Evolutionary conservation across 2,329 filamentous ascomycete species (phyloP).

Genomic region (Colletotrichum tofieldiae): DNA sequence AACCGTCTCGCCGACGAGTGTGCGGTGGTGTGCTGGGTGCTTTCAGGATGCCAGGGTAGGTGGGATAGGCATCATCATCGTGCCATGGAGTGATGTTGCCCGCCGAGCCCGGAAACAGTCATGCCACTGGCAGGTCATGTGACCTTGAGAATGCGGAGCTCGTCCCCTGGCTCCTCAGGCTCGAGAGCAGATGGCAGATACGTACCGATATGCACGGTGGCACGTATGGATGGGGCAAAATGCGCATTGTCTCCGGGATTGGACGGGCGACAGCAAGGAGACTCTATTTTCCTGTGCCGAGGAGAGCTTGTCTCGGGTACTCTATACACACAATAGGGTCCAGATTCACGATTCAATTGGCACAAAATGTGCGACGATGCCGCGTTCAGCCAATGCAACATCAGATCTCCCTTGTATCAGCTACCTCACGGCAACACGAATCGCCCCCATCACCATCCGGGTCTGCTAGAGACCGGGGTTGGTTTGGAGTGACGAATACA

Average conservation of each 20-base stretch:
- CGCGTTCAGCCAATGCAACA: slow-evolving; percentile 4
- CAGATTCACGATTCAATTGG: slow-evolving; percentile 17
- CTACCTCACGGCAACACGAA: slow-evolving; percentile 20
- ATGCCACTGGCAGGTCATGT: slow-evolving; percentile 36
- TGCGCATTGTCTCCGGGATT: no score
- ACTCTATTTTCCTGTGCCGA: slow-evolving; percentile 2
- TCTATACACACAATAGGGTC: neutral
- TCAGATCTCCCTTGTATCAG: slow-evolving; percentile 11
- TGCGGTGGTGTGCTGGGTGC: neutral
- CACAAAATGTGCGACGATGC: neutral
- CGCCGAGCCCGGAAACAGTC: slow-evolving; percentile 8
- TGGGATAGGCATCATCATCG: slow-evolving; percentile 27
- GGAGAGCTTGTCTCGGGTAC: neutral
- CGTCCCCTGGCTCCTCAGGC: neutral
- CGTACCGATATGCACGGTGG: neutral
- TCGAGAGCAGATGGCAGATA: neutral
- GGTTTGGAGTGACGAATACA: slow-evolving; percentile 29
- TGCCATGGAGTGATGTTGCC: slow-evolving; percentile 22
- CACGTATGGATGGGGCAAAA: no score
- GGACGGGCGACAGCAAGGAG: neutral
- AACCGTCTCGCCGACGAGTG: neutral
- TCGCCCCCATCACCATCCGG: neutral
- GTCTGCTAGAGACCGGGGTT: neutral
- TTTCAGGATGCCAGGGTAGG: neutral
- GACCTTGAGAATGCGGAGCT: slow-evolving; percentile 18